A percentile compares a stretch with the other conserved stretches of the same genome.
These are phyloP conservation scores for Lasiosphaeria hispida DNA, from an alignment of 495 filamentous ascomycete genomes.

Conservation along the genomic window DNA sequence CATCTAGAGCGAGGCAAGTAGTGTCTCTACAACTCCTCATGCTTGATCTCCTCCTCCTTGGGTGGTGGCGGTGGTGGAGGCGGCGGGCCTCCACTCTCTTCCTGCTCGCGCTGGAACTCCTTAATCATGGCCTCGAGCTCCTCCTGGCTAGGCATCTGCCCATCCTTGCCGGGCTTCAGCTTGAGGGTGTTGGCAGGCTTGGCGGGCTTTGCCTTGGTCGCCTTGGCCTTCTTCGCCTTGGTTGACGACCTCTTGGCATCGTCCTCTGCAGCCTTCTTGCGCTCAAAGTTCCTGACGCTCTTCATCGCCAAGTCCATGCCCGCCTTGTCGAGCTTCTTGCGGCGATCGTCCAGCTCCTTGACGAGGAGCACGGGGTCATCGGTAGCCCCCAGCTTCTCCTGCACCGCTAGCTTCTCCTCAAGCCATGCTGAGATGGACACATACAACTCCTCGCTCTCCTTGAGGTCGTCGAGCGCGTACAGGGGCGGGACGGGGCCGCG, in stretches of 20 bases:
- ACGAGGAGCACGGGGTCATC: slow-evolving; percentile 69
- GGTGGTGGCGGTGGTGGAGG: neutral
- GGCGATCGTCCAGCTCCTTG: slow-evolving; percentile 61
- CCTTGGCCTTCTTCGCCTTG: slow-evolving; percentile 41
- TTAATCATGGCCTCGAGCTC: slow-evolving; percentile 51
- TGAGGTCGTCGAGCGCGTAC: slow-evolving; percentile 63
- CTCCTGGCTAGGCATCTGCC: slow-evolving; percentile 41
- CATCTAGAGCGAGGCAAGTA: neutral
- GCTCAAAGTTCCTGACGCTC: slow-evolving; percentile 60
- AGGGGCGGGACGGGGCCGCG: slow-evolving; percentile 49
- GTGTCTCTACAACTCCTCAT: slow-evolving; percentile 50
- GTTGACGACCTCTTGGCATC: slow-evolving; percentile 43
- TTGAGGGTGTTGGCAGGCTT: slow-evolving; percentile 43
- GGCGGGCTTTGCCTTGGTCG: slow-evolving; percentile 44
- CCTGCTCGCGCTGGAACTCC: slow-evolving; percentile 35
- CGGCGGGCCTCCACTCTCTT: slow-evolving; percentile 8
- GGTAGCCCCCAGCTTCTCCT: slow-evolving; percentile 63
- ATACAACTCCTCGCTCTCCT: slow-evolving; percentile 49
- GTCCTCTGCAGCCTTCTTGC: slow-evolving; percentile 23
- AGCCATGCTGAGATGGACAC: slow-evolving; percentile 60
- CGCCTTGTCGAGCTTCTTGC: slow-evolving; percentile 60
- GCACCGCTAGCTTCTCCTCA: slow-evolving; percentile 59
- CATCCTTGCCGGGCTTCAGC: slow-evolving; percentile 37
- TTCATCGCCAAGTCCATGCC: slow-evolving; percentile 70
- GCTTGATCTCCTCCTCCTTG: slow-evolving; percentile 35